Base-by-base conservation (phyloP, 2,329 filamentous ascomycete species). In the Colletotrichum tabaci region DNA sequence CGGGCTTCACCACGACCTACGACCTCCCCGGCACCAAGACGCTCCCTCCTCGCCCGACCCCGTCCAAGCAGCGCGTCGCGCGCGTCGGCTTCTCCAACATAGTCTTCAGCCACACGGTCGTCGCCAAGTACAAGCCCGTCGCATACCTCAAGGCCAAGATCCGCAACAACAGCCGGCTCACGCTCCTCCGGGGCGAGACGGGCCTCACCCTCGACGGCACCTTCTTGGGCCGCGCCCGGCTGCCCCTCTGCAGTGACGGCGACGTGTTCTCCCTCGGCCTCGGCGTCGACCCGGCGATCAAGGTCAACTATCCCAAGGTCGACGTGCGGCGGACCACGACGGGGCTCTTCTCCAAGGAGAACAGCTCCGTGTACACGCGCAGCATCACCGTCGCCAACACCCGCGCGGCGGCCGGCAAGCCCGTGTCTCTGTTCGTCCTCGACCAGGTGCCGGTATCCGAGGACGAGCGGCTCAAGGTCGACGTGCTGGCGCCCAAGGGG, bases 361-460 rank as follows among this genome's bases (percentile, higher is more conserved):
- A 87, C 72, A 85, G 81, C 73, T 84, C 83, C 30, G 78, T 86
- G 2, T 91, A 87, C 76, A 83, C 77, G 1, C 87, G 88, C 2
- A 79, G 78, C 38, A 75, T 89, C 38, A 85, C 82, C 3, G 77
- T 91, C 13, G 82, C 83, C 35, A 91, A 91, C 76, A 88, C 87
- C 2, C 81, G 83, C 12, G 81, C 81, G 7, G 64, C 76, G 3
- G 72, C 80, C 0, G 70, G 79, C 3, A 82, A 82, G 73, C 76
- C 83, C 0, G 82, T 87, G 16, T 83, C 83, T 1, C 50, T 92
- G 2, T 80, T 86, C 1, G 86, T 91, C 35, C 77, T 89, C 3
- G 90, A 92, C 73, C 89, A 92, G 79, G 82, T 91, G 2, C 90
- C 89, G 3, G 82, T 91, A n/a, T 89, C 86, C 26, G 86, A 91